Evolutionary conservation across 768 basidiomycete genomes (phyloP).

Genomic region (Lactarius sp.): DNA sequence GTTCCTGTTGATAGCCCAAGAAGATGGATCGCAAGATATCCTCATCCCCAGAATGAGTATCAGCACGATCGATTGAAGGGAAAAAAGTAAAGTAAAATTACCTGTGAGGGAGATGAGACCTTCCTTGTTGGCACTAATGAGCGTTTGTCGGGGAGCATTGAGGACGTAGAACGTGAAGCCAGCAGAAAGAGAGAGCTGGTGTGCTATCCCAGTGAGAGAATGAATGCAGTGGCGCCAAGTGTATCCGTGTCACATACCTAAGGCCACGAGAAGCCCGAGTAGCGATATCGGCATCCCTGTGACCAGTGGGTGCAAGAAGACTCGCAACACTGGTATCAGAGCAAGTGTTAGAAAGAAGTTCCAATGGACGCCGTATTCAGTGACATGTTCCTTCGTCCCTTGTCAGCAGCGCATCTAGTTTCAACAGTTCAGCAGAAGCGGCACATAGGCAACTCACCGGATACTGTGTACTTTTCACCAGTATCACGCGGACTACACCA

Average conservation of each 20-base stretch:
- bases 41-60: conserved; percentile 35
- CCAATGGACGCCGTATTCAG: conserved; percentile 98
- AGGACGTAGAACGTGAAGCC: conserved; percentile 63
- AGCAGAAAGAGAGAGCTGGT: conserved; percentile 61
- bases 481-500: conserved; percentile 69
- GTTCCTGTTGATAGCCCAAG: conserved; percentile 82
- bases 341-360: conserved; percentile 97
- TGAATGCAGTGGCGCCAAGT: background rate
- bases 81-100: conserved; percentile 28
- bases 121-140: conserved; percentile 86
- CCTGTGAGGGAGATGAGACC: conserved; percentile 79
- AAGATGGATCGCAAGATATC: conserved; percentile 87
- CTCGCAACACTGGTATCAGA: conserved; percentile 67
- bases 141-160: conserved; percentile 50
- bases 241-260: conserved; percentile 39
- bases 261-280: conserved; percentile 55
- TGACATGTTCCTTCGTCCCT: conserved; percentile 73
- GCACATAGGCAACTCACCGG: conserved; percentile 52
- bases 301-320: conserved; percentile 64
- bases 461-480: conserved; percentile 92
- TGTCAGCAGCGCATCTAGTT: conserved; percentile 3
- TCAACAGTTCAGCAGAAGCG: background rate
- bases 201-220: conserved; percentile 42
- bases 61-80: background rate
- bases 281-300: conserved; percentile 51